Evolutionary conservation across 495 filamentous ascomycete species (phyloP).

Genomic region (Xylaria nigripes): DNA sequence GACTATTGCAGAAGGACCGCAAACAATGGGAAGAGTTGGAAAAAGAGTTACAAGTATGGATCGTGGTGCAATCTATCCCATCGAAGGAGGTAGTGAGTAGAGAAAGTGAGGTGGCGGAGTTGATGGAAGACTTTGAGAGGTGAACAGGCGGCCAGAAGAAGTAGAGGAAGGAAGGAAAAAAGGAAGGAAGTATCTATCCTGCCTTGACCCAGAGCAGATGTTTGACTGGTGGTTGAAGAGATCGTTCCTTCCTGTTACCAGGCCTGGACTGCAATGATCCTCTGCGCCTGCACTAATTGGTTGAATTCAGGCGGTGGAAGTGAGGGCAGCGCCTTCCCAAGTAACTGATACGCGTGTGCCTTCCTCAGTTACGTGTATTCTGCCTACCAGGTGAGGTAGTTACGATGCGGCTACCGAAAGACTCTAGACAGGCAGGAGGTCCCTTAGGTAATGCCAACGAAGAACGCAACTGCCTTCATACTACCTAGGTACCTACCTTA

Average conservation of each 20-base stretch:
- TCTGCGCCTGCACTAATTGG: too few relatives aligned
- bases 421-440: too few relatives aligned
- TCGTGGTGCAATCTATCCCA: not conserved
- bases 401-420: too few relatives aligned
- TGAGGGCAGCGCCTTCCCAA: too few relatives aligned
- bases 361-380: too few relatives aligned
- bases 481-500: too few relatives aligned
- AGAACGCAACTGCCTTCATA: too few relatives aligned
- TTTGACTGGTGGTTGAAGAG: not conserved
- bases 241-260: not conserved
- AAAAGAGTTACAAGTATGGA: not conserved
- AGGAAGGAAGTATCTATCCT: not conserved
- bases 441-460: too few relatives aligned
- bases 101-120: not conserved
- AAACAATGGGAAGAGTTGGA: not conserved
- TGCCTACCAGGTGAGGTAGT: too few relatives aligned
- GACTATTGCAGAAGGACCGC: not conserved
- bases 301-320: too few relatives aligned
- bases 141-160: not conserved
- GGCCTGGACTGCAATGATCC: too few relatives aligned
- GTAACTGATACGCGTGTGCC: too few relatives aligned
- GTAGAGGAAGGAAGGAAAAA: not conserved
- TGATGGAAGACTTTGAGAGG: not conserved
- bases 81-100: not conserved
- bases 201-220: not conserved